Conservation (phyloP, 805 yeast species). For the Candida gorgasii region DNA sequence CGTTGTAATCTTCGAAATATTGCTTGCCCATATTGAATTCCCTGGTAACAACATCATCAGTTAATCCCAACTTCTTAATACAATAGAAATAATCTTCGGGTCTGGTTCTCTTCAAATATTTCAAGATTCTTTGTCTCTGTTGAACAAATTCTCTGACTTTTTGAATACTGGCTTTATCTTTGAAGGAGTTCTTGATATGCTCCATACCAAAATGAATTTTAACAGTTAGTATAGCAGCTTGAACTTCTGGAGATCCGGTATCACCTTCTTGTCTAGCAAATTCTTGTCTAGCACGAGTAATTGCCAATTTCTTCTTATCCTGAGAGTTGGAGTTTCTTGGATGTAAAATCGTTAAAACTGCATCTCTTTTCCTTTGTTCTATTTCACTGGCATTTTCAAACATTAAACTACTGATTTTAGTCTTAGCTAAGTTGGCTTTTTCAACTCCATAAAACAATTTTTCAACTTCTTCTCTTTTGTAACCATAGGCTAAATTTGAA, state of each 20-base stretch:
- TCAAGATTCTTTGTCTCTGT: conserved; percentile 78
- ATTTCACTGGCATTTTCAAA: conserved; percentile 27
- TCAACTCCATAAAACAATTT: conserved; percentile 77
- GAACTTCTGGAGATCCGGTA: conserved; percentile 94
- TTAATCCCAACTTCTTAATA: conserved; percentile 82
- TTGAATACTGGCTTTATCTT: conserved; percentile 73
- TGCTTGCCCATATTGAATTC: conserved; percentile 82
- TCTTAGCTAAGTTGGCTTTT: conserved; percentile 50
- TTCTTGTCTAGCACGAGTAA: conserved; percentile 69
- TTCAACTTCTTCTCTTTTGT: conserved; percentile 65
- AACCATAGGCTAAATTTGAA: conserved; percentile 59
- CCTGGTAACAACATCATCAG: conserved; percentile 71
- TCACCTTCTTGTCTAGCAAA: conserved; percentile 85
- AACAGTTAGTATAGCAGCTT: conserved; percentile 87
- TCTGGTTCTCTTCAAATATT: conserved; percentile 76
- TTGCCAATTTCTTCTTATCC: conserved; percentile 60
- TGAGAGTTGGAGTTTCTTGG: conserved; percentile 66
- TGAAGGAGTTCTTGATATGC: conserved; percentile 65
- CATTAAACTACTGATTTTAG: conserved; percentile 29
- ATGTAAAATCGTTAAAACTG: conserved; percentile 68
- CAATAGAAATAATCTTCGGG: conserved; percentile 85
- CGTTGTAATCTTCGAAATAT: conserved; percentile 74
- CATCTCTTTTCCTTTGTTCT: conserved; percentile 63
- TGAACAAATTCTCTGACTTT: conserved; percentile 81
- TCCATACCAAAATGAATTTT: conserved; percentile 74